Evolutionary conservation across 495 filamentous ascomycete genomes (phyloP).

Genomic region (Pseudomonodictys pantanalensis): DNA sequence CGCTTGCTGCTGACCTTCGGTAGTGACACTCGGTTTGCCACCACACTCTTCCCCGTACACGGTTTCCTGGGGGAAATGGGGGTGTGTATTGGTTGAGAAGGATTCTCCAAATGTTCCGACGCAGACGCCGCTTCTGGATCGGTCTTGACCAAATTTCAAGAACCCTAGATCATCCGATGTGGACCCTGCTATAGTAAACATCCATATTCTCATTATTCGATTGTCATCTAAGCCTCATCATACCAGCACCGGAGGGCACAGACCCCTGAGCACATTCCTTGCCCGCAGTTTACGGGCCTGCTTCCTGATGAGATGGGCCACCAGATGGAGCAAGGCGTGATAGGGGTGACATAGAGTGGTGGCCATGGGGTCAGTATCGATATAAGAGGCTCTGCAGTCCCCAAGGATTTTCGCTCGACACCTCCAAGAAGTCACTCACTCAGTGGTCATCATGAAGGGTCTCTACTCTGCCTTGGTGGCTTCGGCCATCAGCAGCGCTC

Average conservation of each 20-base stretch:
- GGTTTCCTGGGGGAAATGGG: not conserved
- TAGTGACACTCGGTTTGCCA: constrained; percentile 3
- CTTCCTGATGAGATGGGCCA: constrained; percentile 25
- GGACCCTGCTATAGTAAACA: constrained; percentile 22
- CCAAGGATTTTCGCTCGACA: constrained; percentile 8
- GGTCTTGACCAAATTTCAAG: constrained; percentile 11
- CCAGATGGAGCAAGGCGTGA: constrained; percentile 12
- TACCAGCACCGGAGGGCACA: constrained; percentile 21
- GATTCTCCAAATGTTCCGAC: constrained; percentile 13
- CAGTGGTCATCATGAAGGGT: constrained; percentile 29
- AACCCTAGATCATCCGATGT: constrained; percentile 16
- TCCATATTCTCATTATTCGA: constrained; percentile 15
- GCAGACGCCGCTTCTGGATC: constrained; percentile 19
- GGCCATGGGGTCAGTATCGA: constrained; percentile 9
- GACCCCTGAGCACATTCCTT: constrained; percentile 27
- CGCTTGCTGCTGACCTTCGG: not conserved
- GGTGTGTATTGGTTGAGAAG: not conserved
- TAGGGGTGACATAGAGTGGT: constrained; percentile 1
- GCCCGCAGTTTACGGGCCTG: constrained; percentile 32
- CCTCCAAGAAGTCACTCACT: constrained; percentile 6
- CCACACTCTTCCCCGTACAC: not conserved
- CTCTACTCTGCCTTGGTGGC: constrained; percentile 30
- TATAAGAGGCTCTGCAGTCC: constrained; percentile 27
- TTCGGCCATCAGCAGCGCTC: constrained; percentile 26
- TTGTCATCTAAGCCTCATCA: constrained; percentile 34